Percentiles rank a stretch among this genome's conserved stretches.
phyloP scores from a whole-genome alignment of 805 yeast species.

The Dipodascopsis uninucleata region DNA sequence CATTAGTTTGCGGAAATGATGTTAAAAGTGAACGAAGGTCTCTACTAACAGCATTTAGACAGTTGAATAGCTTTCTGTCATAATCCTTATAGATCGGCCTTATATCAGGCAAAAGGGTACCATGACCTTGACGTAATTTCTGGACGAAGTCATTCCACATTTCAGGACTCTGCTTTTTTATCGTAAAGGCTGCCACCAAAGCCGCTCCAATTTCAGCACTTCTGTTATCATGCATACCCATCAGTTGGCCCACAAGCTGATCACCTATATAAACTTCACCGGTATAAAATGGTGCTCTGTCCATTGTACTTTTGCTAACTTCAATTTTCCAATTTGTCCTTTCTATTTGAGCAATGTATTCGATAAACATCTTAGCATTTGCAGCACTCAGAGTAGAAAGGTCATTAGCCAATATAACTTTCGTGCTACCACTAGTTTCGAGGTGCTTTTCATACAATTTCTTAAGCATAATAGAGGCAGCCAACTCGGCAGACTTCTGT shows the following conservation, averaged over 20 bases:
- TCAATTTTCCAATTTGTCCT: background rate
- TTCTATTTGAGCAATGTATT: conserved; percentile 10
- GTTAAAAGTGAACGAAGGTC: background rate
- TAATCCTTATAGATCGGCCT: conserved; percentile 6
- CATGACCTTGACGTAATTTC: conserved; percentile 8
- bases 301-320: background rate
- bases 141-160: conserved; percentile 13
- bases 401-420: conserved; percentile 10
- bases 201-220: conserved; percentile 13
- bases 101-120: conserved; percentile 6
- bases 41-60: background rate
- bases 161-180: conserved; percentile 12
- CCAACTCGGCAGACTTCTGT: conserved; percentile 8
- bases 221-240: conserved; percentile 12
- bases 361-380: conserved; percentile 15
- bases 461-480: conserved; percentile 15
- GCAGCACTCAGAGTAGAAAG: conserved; percentile 16
- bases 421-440: background rate
- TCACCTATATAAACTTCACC: conserved; percentile 12
- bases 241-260: conserved; percentile 12
- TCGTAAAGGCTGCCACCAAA: conserved; percentile 16
- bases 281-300: conserved; percentile 1
- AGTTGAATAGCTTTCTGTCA: background rate
- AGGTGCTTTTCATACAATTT: conserved; percentile 4
- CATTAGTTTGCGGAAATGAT: conserved; percentile 1